Percentiles rank a stretch among this genome's conserved stretches.
These are phyloP conservation scores for Sherardia arvensis DNA, from an alignment of 257 asterid species.

Conservation along the genomic window DNA sequence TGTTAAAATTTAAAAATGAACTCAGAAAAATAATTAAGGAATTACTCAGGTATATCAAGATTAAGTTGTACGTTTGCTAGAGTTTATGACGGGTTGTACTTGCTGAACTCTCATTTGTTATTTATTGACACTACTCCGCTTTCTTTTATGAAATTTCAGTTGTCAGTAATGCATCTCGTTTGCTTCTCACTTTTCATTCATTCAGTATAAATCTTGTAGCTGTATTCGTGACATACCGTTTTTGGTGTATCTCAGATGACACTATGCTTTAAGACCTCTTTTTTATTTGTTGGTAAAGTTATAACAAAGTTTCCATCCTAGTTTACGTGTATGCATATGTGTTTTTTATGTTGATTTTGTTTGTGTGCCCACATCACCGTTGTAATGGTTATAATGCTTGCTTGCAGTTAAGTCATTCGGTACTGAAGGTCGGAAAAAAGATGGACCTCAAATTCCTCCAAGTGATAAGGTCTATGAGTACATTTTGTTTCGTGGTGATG, in stretches of 20 bases:
- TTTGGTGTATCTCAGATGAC: no score
- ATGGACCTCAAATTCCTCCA: conserved; percentile 68
- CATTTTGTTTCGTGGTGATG: conserved; percentile 73
- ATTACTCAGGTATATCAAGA: neutral
- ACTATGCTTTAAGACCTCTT: neutral
- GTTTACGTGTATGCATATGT: neutral
- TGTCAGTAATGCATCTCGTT: no score
- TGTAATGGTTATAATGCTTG: neutral
- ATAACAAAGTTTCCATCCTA: neutral
- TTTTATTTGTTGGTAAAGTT: neutral
- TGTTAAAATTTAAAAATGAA: no score
- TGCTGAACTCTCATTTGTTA: neutral
- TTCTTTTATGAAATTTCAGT: no score
- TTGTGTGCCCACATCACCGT: neutral
- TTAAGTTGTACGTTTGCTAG: neutral
- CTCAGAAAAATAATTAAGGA: neutral
- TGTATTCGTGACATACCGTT: neutral
- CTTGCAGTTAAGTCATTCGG: conserved; percentile 73
- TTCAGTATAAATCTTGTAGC: no score
- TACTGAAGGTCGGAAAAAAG: conserved; percentile 68
- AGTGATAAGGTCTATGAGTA: conserved; percentile 58
- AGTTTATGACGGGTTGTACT: neutral
- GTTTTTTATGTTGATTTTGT: neutral
- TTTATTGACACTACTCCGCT: no score
- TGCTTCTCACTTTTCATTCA: no score